Base-by-base conservation (phyloP, 495 filamentous ascomycete genomes). In the Aspergillus carlsbadensis region DNA sequence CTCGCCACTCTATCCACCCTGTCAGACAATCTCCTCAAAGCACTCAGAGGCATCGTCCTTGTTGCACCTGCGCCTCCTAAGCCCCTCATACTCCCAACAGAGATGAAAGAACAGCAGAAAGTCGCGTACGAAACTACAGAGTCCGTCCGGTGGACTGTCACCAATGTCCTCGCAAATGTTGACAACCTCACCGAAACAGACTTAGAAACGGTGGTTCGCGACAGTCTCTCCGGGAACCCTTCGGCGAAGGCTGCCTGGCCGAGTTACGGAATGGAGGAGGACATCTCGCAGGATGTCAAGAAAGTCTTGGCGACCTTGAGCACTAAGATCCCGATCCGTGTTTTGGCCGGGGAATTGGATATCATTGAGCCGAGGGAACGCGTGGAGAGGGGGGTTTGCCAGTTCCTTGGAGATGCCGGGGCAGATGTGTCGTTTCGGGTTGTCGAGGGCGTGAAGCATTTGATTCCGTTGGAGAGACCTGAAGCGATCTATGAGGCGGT, bases 161-260 rank as follows among this genome's bases (percentile, higher is more conserved):
- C 59, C 1, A 74, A 75, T 56, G 67, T 77, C 0, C 70, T 78
- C 24, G 63, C 68, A 0, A 57, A 66, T 20, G n/a, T 59, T 18
- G 42, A 45, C 0, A 55, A 44, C 13, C 35, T 72, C 1, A 34
- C 41, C n/a, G 58, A 65, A 2, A 52, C 55, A 8, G 65, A 67
- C 14, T 56, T 70, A 0, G 46, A 59, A 0, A 26, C 59, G n/a
- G 39, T 76, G 6, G 63, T 71, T 2, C 41, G 45, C 35, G 64
- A 70, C 45, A 76, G 72, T 55, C 24, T 73, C 2, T 39, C 22
- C 2, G 74, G 73, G 1, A 71, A 65, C 35, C 5, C 37, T 15
- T 55, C 57, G 11, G 74, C 76, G 10, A 75, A 68, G 43, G 58
- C 51, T 10, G 70, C 69, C 4, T 78, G 74, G 76, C 69, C 69